Evolutionary conservation across 2,329 filamentous ascomycete genomes (phyloP), one percentile per base, ranked within the genome.

Genomic region (Coniochaeta ligniaria): DNA sequence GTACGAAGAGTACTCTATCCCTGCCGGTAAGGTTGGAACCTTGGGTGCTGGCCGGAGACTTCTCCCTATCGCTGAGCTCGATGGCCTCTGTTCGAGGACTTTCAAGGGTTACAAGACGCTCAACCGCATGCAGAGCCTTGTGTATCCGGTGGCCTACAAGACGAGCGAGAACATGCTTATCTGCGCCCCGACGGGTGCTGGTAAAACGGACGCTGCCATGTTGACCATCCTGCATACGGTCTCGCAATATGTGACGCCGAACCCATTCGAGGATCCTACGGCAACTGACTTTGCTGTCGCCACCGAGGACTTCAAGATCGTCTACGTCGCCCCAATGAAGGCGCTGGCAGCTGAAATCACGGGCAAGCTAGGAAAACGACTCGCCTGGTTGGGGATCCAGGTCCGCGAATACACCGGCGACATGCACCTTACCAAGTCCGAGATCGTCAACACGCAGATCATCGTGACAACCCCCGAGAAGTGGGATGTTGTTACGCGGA

Each of bases 241-340:
- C 61, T 87, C 90, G 1, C 93, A 96, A 72, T 94, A 98, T 69
- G 84, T 91, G 26, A 80, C 82, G 0, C 94, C 95, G 0, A 92
- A 86, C 66, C 94, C 93, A 0, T 80, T 89, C 11, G 91, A 96
- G 61, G 80, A 91, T 45, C 85, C 85, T 0, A 78, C 86, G 59
- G 86, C 89, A 0, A 87, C 82, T 0, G 90, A 96, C 43, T 97
- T 97, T 70, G 84, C 83, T 1, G 90, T 96, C n/a, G 83, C 89
- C 61, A 78, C 86, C 0, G 90, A 96, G 59, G 91, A 96, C 67
- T 97, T 98, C 82, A 98, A 99, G 75, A 94, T 99, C 67, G 92
- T 99, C 60, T 99, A 99, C 68, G 95, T 99, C 45, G 95, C 96
- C 1, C 96, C 95, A 0, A 99, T 99, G 96, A 99, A 99, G 74